These are phyloP conservation scores for Orbilia javanica DNA, from an alignment of 2,329 filamentous ascomycete species.

Conservation along the genomic window DNA sequence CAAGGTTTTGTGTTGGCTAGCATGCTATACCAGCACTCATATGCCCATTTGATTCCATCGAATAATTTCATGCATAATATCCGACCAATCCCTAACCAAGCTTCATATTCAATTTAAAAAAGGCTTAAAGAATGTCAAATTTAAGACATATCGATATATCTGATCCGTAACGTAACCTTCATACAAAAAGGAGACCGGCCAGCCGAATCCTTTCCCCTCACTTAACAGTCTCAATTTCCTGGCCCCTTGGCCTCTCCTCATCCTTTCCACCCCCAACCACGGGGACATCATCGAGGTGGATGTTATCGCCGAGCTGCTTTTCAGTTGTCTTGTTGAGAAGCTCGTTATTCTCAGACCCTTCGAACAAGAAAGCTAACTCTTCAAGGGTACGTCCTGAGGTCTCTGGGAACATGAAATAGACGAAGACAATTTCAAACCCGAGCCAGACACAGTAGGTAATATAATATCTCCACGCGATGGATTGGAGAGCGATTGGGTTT, in stretches of 20 bases:
- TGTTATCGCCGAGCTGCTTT: constrained; percentile 40
- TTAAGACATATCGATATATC: no score
- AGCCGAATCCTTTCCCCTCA: constrained; percentile 6
- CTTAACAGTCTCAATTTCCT: constrained; percentile 19
- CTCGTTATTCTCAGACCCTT: constrained; percentile 47
- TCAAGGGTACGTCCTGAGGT: constrained; percentile 66
- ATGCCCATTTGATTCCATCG: no score
- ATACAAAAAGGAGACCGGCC: constrained; percentile 4
- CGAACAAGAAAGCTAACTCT: constrained; percentile 66
- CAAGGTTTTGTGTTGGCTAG: no score
- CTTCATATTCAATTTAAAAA: no score
- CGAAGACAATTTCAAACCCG: constrained; percentile 65
- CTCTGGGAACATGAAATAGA: constrained; percentile 68
- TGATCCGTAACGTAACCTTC: constrained; percentile 6
- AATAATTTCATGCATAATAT: no score
- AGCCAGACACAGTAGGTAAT: constrained; percentile 67
- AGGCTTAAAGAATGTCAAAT: no score
- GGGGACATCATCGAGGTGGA: constrained; percentile 41
- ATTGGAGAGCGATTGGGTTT: constrained; percentile 68
- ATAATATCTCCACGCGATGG: constrained; percentile 67
- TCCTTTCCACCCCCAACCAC: constrained; percentile 23
- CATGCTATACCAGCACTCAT: no score
- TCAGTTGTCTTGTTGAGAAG: constrained; percentile 44
- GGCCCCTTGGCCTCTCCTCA: constrained; percentile 33
- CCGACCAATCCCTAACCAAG: no score